Percentiles rank a stretch among this genome's conserved stretches.
Conservation (phyloP, 768 basidiomycete genomes). For the Russula compacta region DNA sequence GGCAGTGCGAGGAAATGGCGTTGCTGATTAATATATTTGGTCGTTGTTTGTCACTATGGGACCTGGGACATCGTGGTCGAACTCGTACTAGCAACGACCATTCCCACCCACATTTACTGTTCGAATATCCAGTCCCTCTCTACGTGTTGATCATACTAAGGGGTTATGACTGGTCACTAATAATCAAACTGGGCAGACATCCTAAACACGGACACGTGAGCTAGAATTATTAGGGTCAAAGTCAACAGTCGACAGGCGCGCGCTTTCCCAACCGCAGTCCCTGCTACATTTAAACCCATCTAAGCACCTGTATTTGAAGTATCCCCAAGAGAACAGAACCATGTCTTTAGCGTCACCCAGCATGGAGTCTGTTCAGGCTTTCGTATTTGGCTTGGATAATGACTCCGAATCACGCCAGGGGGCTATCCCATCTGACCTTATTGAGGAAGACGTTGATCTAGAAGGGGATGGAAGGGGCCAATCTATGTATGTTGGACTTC, state of each 20-base stretch:
- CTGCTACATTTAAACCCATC: background rate
- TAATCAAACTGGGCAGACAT: too few species aligned
- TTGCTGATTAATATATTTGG: conserved; percentile 3
- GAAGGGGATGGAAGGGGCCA: conserved; percentile 9
- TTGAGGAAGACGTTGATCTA: conserved; percentile 2
- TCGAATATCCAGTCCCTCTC: background rate
- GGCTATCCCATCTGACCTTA: background rate
- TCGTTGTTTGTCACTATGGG: background rate
- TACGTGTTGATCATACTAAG: background rate
- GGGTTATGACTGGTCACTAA: background rate
- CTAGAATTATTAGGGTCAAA: too few species aligned
- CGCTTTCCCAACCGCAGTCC: background rate
- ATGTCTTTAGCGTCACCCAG: conserved; percentile 14
- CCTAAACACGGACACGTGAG: background rate
- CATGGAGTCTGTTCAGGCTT: conserved; percentile 8
- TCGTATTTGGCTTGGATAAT: conserved; percentile 15
- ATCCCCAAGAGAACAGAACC: background rate
- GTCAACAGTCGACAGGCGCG: too few species aligned
- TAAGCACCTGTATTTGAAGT: background rate
- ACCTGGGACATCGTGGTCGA: background rate
- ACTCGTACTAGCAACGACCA: too few species aligned
- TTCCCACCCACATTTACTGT: background rate
- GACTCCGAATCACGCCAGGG: background rate
- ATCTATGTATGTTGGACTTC: conserved; percentile 38
- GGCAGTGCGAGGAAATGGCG: background rate